Evolutionary conservation across 495 filamentous ascomycete species (phyloP).

Genomic region (Penicillium lividum): DNA sequence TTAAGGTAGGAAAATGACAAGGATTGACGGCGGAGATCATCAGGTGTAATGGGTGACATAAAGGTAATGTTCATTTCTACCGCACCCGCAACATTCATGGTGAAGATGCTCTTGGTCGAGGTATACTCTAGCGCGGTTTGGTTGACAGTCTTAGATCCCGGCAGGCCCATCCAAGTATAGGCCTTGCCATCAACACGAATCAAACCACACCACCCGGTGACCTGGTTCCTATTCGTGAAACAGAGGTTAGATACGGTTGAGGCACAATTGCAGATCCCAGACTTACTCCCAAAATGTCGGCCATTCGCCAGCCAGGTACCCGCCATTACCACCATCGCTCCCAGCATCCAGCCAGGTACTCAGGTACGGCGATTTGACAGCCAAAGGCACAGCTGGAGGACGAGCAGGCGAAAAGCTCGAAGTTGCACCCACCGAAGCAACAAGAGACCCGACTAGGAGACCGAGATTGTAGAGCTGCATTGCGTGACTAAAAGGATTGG

Average conservation of each 20-base stretch:
- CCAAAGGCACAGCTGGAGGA: constrained; percentile 57
- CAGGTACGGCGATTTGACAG: constrained; percentile 59
- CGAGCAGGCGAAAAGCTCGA: constrained; percentile 57
- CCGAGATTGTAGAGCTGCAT: constrained; percentile 33
- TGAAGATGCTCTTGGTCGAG: constrained; percentile 59
- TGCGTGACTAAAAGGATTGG: constrained; percentile 21
- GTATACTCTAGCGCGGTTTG: constrained; percentile 59
- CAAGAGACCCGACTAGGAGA: constrained; percentile 28
- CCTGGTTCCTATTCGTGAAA: constrained; percentile 39
- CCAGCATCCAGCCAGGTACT: constrained; percentile 58
- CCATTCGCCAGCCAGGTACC: constrained; percentile 60
- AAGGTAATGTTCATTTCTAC: constrained; percentile 59
- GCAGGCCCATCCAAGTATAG: constrained; percentile 60
- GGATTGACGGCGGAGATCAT: constrained; percentile 56
- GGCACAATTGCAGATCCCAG: not conserved
- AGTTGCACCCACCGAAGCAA: constrained; percentile 27
- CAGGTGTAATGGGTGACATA: constrained; percentile 57
- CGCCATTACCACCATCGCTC: constrained; percentile 55
- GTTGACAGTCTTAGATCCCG: constrained; percentile 40
- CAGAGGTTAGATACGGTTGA: constrained; percentile 6
- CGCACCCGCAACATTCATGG: constrained; percentile 47
- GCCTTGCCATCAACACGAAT: constrained; percentile 55
- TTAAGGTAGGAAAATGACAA: constrained; percentile 58
- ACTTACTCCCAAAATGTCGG: constrained; percentile 57
- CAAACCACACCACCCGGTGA: constrained; percentile 56